Percentiles rank a stretch among this genome's conserved stretches.
phyloP scores from a whole-genome alignment of 257 asterid genomes.

The Agastache rugosa region DNA sequence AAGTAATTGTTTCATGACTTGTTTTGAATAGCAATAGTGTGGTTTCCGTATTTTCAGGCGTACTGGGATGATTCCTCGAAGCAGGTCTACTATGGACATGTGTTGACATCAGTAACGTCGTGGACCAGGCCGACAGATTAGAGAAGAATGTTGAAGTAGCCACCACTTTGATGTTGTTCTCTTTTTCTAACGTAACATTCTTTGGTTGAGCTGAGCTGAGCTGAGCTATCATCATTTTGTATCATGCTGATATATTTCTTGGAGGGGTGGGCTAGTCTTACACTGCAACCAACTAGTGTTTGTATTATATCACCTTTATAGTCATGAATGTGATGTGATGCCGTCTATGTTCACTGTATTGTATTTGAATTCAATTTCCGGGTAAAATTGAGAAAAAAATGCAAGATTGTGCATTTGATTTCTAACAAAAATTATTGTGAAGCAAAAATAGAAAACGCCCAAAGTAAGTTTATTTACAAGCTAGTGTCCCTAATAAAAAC shows the following conservation, averaged over 20 bases:
- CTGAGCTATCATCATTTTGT: not conserved
- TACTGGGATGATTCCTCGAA: conserved; percentile 86
- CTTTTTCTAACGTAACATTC: not conserved
- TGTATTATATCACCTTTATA: not conserved
- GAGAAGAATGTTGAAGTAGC: not conserved
- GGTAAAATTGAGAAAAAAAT: no score
- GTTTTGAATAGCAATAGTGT: no score
- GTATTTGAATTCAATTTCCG: no score
- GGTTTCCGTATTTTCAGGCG: conserved; percentile 47
- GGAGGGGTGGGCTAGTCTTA: not conserved
- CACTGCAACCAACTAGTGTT: not conserved
- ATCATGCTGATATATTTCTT: not conserved
- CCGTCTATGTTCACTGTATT: no score
- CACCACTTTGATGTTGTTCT: not conserved
- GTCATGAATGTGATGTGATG: not conserved
- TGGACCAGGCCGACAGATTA: conserved; percentile 69
- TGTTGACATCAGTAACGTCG: conserved; percentile 74
- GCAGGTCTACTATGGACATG: conserved; percentile 74
- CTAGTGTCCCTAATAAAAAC: no score
- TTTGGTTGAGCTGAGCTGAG: not conserved
- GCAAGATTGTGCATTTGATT: no score
- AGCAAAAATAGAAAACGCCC: no score
- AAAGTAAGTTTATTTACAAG: no score
- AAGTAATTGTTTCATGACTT: not conserved
- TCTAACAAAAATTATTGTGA: no score